phyloP scores from a whole-genome alignment of 305 asterid species.

The Fraxinus sp. region DNA sequence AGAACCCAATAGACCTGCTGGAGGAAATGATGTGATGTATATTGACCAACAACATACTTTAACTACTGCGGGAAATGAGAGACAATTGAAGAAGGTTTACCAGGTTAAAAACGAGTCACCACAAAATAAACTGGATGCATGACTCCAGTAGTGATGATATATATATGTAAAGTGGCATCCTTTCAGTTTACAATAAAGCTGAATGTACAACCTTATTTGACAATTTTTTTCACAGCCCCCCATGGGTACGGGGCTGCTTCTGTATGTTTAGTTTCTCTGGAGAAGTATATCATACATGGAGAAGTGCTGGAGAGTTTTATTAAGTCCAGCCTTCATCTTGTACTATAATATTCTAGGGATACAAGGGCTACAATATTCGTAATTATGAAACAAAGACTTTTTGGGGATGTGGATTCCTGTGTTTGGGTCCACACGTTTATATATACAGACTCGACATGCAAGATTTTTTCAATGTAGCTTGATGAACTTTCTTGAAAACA shows the following conservation, averaged over 20 bases:
- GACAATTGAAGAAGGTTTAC: slow-evolving; percentile 58
- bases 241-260: too few species aligned
- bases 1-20: slow-evolving; percentile 26
- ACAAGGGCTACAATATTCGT: background rate
- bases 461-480: too few species aligned
- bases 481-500: too few species aligned
- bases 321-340: background rate
- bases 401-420: background rate
- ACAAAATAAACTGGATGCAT: slow-evolving; percentile 35
- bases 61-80: slow-evolving; percentile 28
- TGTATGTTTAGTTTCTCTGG: background rate
- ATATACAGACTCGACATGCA: too few species aligned
- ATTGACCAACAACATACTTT: slow-evolving; percentile 36
- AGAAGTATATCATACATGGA: background rate
- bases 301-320: background rate
- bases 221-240: too few species aligned
- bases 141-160: slow-evolving; percentile 31
- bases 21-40: slow-evolving; percentile 26
- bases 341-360: background rate
- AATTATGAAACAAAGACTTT: background rate
- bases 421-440: background rate
- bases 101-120: slow-evolving; percentile 47
- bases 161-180: background rate
- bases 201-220: too few species aligned
- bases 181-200: background rate